Evolutionary conservation across 2,329 filamentous ascomycete genomes (phyloP), one percentile per base, ranked within the genome.

Genomic region (Diaporthe sp.): DNA sequence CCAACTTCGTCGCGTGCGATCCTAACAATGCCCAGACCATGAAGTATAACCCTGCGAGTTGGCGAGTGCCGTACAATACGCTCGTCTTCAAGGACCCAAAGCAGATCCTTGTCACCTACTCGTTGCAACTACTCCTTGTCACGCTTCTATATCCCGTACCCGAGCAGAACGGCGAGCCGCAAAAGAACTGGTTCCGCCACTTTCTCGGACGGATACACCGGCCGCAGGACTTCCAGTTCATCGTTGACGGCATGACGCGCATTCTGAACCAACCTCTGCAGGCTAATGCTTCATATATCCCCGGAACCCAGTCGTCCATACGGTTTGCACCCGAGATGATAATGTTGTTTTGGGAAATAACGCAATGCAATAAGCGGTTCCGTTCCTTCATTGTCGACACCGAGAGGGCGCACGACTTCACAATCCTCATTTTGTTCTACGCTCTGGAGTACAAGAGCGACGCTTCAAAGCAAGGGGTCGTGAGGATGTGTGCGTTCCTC

Each of bases 361-460:
- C 97, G 6, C 97, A 99, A 83, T 98, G 96, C 88, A 99, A 99
- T 85, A 98, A 98, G 85, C 91, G 96, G 75, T 99, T 99, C 85
- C 90, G 97, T 42, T 95, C 95, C 1, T 99, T 98, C 83, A 97
- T 99, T 80, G 96, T 98, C 77, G 97, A 99, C 79, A 98, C 97
- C 0, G 95, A 97, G 81, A 89, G 96, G 71, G 95, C 94, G 0
- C 95, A 98, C 80, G 97, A 99, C 82, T 98, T 98, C 83, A 89
- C 98, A 69, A 91, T 98, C 17, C 87, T 98, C 28, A 92, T 97
- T 54, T 86, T 98, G 4, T 99, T 97, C 84, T 98, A 98, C 82
- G 95, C 96, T 6, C 91, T 98, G 61, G 95, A 98, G 81, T 94
- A 97, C 83, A 95, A 95, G 81, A 90, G 92, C 55, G 96, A 98